Base-by-base conservation (phyloP, 306 rosid genomes). In the Vigna unguiculata region DNA sequence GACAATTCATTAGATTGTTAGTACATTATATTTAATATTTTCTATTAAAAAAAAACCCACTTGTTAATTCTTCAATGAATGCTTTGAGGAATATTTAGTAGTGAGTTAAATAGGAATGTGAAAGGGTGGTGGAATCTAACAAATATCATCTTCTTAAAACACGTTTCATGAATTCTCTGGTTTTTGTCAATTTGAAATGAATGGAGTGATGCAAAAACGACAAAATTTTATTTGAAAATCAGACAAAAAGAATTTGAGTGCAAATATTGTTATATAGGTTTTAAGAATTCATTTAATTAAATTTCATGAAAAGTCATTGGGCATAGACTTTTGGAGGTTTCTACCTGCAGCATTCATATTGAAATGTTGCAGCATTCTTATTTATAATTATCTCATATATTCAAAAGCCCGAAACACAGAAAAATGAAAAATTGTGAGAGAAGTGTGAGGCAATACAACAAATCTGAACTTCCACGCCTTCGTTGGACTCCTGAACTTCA, bases 401-500 rank as follows among this genome's bases (percentile, higher is more conserved):
- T 17, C 6, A 9, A 58, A 25, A 59, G 6, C 7, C 2, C 15
- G 43, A 59, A 59, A 19, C 14, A 9, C 22, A 34, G 15, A 21
- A 15, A 64, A 32, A 81, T 76, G 85, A 59, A 43, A 59, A 69
- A 41, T 16, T 51, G 62, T 15, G 45, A 69, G 66, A 81, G 61
- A 11, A 25, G 69, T 4, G 81, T 70, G 7, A 47, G 85, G 24
- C 72, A 62, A 3, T 81, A 81, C 69, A 43, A 52, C 68, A 81
- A 81, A 53, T 81, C 85, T 0, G 69, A 81, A 8, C 78, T 51
- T 59, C 85, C 85, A 19, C 81, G 85, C 55, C 81, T 81, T 9
- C 77, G 85, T 3, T 81, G 85, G 85, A 81, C 78, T 1, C 78
- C 78, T 11, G 19, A 81, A 34, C 85, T 81, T 69, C 85, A 81